Conservation (phyloP, 805 yeast species). For the Nakazawaea wickerhamii region DNA sequence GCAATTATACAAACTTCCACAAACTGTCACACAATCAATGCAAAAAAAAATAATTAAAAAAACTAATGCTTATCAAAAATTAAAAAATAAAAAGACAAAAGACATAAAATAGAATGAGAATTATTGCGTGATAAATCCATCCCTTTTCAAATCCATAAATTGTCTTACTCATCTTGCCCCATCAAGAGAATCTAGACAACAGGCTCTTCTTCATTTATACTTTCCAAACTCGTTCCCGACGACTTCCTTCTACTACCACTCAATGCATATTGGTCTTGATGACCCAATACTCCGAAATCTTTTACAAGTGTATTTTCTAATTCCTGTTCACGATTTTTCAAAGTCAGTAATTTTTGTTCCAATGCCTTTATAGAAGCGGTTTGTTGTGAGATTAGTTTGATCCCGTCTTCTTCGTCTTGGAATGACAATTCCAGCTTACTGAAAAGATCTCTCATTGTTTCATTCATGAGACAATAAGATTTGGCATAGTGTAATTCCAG, state of each 20-base stretch:
- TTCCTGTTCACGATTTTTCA: slow-evolving; percentile 1
- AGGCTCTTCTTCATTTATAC: slow-evolving; percentile 8
- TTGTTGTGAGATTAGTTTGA: slow-evolving; percentile 10
- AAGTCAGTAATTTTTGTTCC: slow-evolving; percentile 8
- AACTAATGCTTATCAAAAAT: too few relatives aligned
- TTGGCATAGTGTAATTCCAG: slow-evolving; percentile 8
- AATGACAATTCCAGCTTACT: slow-evolving; percentile 12
- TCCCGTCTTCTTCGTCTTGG: slow-evolving; percentile 16
- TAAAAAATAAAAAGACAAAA: too few relatives aligned
- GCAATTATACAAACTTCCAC: too few relatives aligned
- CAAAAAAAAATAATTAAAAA: too few relatives aligned
- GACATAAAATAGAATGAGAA: too few relatives aligned
- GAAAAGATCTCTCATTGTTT: slow-evolving; percentile 10
- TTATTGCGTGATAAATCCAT: too few relatives aligned
- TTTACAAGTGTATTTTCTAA: not conserved
- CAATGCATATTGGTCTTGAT: slow-evolving; percentile 1
- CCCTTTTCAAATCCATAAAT: too few relatives aligned
- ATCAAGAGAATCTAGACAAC: not conserved
- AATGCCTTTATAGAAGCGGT: slow-evolving; percentile 11
- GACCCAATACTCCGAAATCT: not conserved
- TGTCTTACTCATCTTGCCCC: too few relatives aligned
- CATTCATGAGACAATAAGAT: slow-evolving; percentile 5
- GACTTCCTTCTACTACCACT: slow-evolving; percentile 1
- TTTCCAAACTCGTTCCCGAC: slow-evolving; percentile 1
- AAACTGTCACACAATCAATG: too few relatives aligned